Base-by-base conservation (phyloP, 2,329 filamentous ascomycete species). In the Colletotrichum tabaci region DNA sequence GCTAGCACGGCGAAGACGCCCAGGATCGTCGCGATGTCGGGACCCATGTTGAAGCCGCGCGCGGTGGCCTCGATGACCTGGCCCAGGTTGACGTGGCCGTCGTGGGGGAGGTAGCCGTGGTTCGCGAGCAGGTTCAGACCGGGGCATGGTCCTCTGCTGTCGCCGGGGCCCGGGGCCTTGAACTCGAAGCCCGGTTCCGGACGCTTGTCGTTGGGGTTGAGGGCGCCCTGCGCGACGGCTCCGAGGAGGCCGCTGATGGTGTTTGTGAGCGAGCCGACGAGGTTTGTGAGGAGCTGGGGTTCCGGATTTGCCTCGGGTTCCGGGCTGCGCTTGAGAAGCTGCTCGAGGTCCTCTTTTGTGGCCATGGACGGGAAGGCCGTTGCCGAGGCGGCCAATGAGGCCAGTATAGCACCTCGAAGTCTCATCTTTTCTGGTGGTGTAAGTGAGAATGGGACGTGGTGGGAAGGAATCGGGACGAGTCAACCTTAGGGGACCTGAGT, bases 91-190 rank as follows among this genome's bases (percentile, higher is more conserved):
- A 71, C 68, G 30, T 68, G 76, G 16, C 83, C 83, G 53, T 85
- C 76, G 55, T 80, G 83, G 0, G 82, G 81, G 23, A 86, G 79
- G 69, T 82, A 84, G 0, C 81, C 82, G 57, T 86, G 81, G 73
- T 85, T 85, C 10, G 83, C 82, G 16, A 85, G 77, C 1, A 83
- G 80, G 66, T 86, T 86, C 69, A 86, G 75, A 74, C 83, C 83
- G 1, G 84, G 83, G 55, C 83, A 86, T 52, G 84, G 79, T 2
- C 68, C 68, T 7, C 68, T 46, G 44, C 68, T 71, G 46, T 71
- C 68, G 1, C 56, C 50, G 1, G 58, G 65, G 0, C 65, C 61
- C 15, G 60, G 68, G 2, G 66, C 72, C 12, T 30, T n/a, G 1
- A 71, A 68, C 0, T 71, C 68, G 46, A 57, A 71, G 13, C 68